Evolutionary conservation across 768 basidiomycete genomes (phyloP).

Genomic region (Kwoniella mangroviensis): DNA sequence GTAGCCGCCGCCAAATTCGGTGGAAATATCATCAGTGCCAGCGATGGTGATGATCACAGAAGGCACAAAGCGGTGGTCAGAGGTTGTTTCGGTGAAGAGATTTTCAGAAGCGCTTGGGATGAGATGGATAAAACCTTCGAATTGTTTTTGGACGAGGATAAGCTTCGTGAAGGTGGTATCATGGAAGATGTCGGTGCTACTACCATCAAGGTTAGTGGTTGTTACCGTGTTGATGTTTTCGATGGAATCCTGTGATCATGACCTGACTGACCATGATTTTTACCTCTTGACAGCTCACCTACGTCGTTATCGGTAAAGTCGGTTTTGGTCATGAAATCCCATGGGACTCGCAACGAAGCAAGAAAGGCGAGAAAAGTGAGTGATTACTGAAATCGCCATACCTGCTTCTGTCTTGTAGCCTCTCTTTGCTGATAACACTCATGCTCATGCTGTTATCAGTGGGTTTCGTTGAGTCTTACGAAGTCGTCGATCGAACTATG

Average conservation of each 20-base stretch:
- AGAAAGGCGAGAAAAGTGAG: slow-evolving; percentile 25
- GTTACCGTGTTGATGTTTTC: no score
- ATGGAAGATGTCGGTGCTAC: slow-evolving; percentile 16
- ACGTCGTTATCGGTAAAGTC: slow-evolving; percentile 17
- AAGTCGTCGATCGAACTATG: slow-evolving; percentile 29
- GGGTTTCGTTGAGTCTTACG: slow-evolving; percentile 33
- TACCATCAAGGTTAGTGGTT: slow-evolving; percentile 32
- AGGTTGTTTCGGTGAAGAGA: slow-evolving; percentile 37
- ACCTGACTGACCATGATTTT: no score
- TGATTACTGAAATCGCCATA: not conserved
- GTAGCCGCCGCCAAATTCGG: slow-evolving; percentile 33
- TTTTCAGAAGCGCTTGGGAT: slow-evolving; percentile 33
- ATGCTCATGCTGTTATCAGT: slow-evolving; percentile 13
- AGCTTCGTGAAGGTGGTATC: slow-evolving; percentile 27
- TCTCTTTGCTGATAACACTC: not conserved
- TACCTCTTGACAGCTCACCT: not conserved
- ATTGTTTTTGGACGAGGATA: slow-evolving; percentile 28
- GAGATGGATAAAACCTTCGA: slow-evolving; percentile 17
- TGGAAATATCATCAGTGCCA: slow-evolving; percentile 26
- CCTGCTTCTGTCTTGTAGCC: not conserved
- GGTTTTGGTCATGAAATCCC: slow-evolving; percentile 22
- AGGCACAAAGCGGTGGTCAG: slow-evolving; percentile 36
- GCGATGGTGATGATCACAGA: slow-evolving; percentile 32
- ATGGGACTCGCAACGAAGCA: slow-evolving; percentile 27
- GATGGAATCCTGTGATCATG: no score